Percentiles rank a stretch among this genome's conserved stretches.
Evolutionary conservation across 768 basidiomycete species (phyloP).

Genomic region (Naganishia onofrii): DNA sequence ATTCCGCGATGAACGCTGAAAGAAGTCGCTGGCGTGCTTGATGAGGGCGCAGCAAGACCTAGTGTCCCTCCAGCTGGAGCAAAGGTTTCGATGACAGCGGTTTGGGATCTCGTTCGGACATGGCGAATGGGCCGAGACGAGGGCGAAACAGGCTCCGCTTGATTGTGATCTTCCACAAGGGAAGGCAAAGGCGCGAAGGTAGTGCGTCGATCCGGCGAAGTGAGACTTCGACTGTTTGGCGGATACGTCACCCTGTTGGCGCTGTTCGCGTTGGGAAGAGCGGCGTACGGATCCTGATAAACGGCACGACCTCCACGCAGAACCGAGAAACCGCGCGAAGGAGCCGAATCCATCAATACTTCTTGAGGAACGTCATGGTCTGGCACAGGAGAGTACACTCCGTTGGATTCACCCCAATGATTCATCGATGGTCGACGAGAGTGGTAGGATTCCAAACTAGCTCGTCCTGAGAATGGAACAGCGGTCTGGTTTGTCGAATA

Average conservation of each 20-base stretch:
- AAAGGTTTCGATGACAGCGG: slow-evolving; percentile 31
- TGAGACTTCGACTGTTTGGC: slow-evolving; percentile 1
- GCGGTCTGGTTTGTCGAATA: slow-evolving; percentile 36
- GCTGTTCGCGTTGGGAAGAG: slow-evolving; percentile 50
- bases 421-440: slow-evolving; percentile 23
- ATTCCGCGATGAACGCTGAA: background rate
- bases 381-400: background rate
- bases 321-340: slow-evolving; percentile 72
- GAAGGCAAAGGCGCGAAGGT: slow-evolving; percentile 10
- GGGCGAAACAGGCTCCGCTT: slow-evolving; percentile 1
- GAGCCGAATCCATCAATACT: slow-evolving; percentile 17
- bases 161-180: background rate
- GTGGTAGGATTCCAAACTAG: slow-evolving; percentile 22
- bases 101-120: slow-evolving; percentile 33
- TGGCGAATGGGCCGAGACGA: slow-evolving; percentile 22
- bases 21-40: background rate
- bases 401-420: slow-evolving; percentile 10
- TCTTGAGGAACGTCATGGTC: slow-evolving; percentile 25
- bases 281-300: slow-evolving; percentile 79
- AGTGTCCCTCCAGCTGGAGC: slow-evolving; percentile 11
- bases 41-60: background rate
- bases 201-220: slow-evolving; percentile 11
- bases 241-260: slow-evolving; percentile 11
- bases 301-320: slow-evolving; percentile 85
- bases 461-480: slow-evolving; percentile 19